Evolutionary conservation across 495 filamentous ascomycete genomes (phyloP).

Genomic region (Talaromyces adpressus): DNA sequence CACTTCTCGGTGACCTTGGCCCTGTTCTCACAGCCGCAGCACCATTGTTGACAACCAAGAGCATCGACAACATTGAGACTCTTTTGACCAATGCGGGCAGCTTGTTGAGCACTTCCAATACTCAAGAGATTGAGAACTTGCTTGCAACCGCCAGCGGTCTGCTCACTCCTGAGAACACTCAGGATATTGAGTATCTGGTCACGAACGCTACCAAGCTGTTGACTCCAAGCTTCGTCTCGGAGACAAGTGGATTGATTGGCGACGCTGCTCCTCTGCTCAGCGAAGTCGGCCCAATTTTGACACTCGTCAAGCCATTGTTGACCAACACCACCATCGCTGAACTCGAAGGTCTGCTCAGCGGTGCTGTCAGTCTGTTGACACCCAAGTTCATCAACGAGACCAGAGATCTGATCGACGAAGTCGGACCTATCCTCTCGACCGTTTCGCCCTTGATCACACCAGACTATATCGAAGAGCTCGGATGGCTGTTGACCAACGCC

Average conservation of each 20-base stretch:
- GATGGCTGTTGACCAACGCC: conserved; percentile 26
- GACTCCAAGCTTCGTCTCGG: conserved; percentile 32
- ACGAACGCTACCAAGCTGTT: conserved; percentile 34
- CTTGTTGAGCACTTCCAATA: conserved; percentile 31
- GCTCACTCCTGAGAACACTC: conserved; percentile 22
- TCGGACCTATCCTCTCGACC: conserved; percentile 29
- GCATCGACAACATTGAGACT: conserved; percentile 28
- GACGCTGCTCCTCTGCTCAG: conserved; percentile 25
- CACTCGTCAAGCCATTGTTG: conserved; percentile 14
- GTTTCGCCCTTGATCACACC: conserved; percentile 6
- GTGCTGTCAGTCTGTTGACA: conserved; percentile 28
- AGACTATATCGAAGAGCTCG: neutral
- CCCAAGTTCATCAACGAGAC: conserved; percentile 27
- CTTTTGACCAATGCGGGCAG: conserved; percentile 31
- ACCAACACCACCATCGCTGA: conserved; percentile 16
- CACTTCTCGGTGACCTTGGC: conserved; percentile 39
- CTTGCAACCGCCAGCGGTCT: conserved; percentile 23
- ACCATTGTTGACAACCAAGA: conserved; percentile 25
- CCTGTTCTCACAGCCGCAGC: conserved; percentile 33
- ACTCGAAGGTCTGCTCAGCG: conserved; percentile 28
- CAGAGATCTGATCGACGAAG: conserved; percentile 20
- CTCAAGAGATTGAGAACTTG: conserved; percentile 30
- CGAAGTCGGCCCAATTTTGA: conserved; percentile 28
- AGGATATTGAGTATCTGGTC: conserved; percentile 20
- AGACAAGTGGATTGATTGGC: conserved; percentile 30